These are phyloP conservation scores for Leucocoprinus leucothites DNA, from an alignment of 768 basidiomycete species.

Conservation along the genomic window DNA sequence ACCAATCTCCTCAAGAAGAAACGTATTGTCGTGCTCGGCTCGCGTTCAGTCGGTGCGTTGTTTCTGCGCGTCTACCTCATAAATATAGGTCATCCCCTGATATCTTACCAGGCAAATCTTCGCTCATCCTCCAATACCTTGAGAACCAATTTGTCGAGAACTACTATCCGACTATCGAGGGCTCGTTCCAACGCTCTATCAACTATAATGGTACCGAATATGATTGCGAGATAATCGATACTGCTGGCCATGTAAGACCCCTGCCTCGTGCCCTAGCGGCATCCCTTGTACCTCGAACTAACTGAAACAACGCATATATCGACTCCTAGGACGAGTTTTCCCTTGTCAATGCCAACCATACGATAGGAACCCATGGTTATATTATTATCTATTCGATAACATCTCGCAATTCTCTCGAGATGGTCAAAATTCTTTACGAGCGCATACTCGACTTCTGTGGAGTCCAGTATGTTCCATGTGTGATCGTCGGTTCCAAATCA, in stretches of 20 bases:
- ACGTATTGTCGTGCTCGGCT: slow-evolving; percentile 82
- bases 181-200: slow-evolving; percentile 71
- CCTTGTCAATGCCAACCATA: slow-evolving; percentile 83
- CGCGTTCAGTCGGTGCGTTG: slow-evolving; percentile 77
- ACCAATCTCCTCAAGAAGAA: slow-evolving; percentile 52
- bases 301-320: slow-evolving; percentile 7
- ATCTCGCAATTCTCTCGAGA: slow-evolving; percentile 83
- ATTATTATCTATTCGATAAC: slow-evolving; percentile 91
- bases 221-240: slow-evolving; percentile 93
- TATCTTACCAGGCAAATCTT: slow-evolving; percentile 75
- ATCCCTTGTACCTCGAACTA: not conserved
- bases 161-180: slow-evolving; percentile 93
- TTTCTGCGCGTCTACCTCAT: slow-evolving; percentile 15
- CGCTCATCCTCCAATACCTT: slow-evolving; percentile 83
- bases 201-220: slow-evolving; percentile 79
- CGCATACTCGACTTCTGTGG: slow-evolving; percentile 90
- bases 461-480: slow-evolving; percentile 77
- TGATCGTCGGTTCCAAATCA: slow-evolving; percentile 87
- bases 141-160: slow-evolving; percentile 82
- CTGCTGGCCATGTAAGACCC: slow-evolving; percentile 77
- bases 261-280: slow-evolving; percentile 15
- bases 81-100: slow-evolving; percentile 14
- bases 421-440: slow-evolving; percentile 88
- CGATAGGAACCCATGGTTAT: slow-evolving; percentile 92
- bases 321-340: slow-evolving; percentile 80